These are phyloP conservation scores for Suhomyces vadensis DNA, from an alignment of 805 yeast genomes.

Conservation along the genomic window DNA sequence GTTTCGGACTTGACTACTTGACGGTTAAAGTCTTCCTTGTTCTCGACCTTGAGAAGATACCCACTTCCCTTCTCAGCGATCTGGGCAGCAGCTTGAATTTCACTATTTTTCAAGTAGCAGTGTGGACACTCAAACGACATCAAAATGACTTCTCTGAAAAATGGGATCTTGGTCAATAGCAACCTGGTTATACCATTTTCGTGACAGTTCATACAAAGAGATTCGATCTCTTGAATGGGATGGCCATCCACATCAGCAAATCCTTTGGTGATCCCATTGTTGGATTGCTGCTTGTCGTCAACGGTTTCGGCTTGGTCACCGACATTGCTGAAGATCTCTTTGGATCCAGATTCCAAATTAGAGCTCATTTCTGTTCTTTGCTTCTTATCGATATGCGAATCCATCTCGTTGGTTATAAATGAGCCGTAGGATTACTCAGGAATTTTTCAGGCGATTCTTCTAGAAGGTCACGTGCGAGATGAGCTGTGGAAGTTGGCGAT, in stretches of 20 bases:
- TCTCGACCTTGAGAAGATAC: conserved; percentile 68
- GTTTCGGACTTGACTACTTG: conserved; percentile 91
- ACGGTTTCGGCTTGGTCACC: conserved; percentile 43
- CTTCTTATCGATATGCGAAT: conserved; percentile 14
- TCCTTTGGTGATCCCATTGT: conserved; percentile 62
- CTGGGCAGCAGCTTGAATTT: conserved; percentile 92
- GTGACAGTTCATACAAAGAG: conserved; percentile 94
- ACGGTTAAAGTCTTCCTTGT: conserved; percentile 73
- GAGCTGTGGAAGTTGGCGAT: not conserved
- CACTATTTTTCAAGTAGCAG: conserved; percentile 88
- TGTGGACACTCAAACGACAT: conserved; percentile 97
- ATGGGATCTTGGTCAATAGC: conserved; percentile 86
- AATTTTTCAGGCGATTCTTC: conserved; percentile 1
- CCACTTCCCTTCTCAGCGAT: conserved; percentile 87
- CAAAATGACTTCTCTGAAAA: conserved; percentile 82
- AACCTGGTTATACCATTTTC: conserved; percentile 81
- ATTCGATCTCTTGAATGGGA: conserved; percentile 93
- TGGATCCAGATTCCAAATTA: conserved; percentile 1
- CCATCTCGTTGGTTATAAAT: conserved; percentile 4
- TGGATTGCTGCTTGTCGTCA: conserved; percentile 18
- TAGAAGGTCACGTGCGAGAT: conserved; percentile 10
- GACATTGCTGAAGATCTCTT: conserved; percentile 29
- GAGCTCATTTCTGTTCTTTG: conserved; percentile 13
- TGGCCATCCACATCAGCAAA: conserved; percentile 84
- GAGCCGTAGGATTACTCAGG: too few relatives aligned